Conservation (phyloP, 345 rosid genomes). For the Raphanus raphanistrum region DNA sequence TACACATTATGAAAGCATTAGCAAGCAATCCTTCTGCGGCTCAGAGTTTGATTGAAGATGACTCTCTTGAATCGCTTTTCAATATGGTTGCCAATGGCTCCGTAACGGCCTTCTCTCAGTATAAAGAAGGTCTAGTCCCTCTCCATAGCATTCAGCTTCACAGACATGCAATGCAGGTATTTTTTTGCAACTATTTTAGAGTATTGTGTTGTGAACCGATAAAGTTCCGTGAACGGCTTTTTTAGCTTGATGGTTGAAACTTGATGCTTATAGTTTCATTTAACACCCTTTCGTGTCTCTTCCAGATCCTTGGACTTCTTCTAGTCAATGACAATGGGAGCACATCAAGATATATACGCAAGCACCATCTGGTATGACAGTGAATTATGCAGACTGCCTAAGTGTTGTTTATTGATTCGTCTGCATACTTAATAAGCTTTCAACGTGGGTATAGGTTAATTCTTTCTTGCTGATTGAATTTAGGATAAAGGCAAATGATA, state of each 20-base stretch:
- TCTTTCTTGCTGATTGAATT: slow-evolving; percentile 2
- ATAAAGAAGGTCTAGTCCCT: slow-evolving; percentile 67
- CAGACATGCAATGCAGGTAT: slow-evolving; percentile 99
- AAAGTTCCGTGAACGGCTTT: neutral
- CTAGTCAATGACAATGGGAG: slow-evolving; percentile 93
- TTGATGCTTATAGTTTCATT: slow-evolving; percentile 21
- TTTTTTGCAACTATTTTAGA: neutral
- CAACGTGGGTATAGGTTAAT: neutral
- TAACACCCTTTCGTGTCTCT: slow-evolving; percentile 17
- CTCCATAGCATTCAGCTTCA: slow-evolving; percentile 93
- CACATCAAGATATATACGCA: slow-evolving; percentile 80
- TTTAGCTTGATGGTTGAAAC: slow-evolving; percentile 5
- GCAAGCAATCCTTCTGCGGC: slow-evolving; percentile 91
- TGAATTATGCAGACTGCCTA: slow-evolving; percentile 1
- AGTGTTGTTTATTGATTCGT: neutral
- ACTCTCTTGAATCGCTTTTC: slow-evolving; percentile 84
- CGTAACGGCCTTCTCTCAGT: slow-evolving; percentile 60
- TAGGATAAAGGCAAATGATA: neutral
- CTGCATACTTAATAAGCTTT: neutral
- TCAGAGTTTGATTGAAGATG: slow-evolving; percentile 94
- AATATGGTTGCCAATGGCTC: slow-evolving; percentile 92
- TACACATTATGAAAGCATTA: slow-evolving; percentile 97
- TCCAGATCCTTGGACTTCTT: slow-evolving; percentile 88
- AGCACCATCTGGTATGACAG: slow-evolving; percentile 78
- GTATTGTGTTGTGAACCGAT: neutral